Evolutionary conservation across 2,329 filamentous ascomycete species (phyloP), one percentile per base, ranked within the genome.

Genomic region (Aspergillus fumigatiaffinis): DNA sequence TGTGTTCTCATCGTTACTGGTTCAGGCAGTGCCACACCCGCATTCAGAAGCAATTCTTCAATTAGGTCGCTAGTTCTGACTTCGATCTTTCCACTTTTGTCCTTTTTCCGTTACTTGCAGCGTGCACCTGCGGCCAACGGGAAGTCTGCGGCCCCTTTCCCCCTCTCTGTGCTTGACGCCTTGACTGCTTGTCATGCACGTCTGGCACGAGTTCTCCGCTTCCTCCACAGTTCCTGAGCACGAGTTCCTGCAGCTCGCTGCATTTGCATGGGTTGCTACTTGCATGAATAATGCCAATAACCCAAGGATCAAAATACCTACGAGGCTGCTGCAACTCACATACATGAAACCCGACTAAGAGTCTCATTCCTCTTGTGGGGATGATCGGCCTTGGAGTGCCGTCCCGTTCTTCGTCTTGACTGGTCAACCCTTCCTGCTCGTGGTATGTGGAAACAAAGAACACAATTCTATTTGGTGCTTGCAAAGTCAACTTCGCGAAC

Each of bases 351-450:
- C 55, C 44, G 44, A 17, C 44, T 47, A 63, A 61, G 62, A 64
- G 59, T 60, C 60, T 63, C 57, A 63, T 63, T 62, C 60, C 57
- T 61, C 35, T 49, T 54, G 65, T 66, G 65, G 65, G 57, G 65
- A 58, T 56, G 65, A 67, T 67, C 63, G 60, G 60, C 65, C 60
- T 53, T 65, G 61, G 57, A 61, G 47, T 65, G 60, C 64, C 61
- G 62, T 59, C 61, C 61, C 56, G 57, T 52, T 56, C 55, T 53
- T 63, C 54, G 51, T 57, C 47, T 46, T 50, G 44, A 51, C 56
- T 56, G 54, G 53, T 51, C 58, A 58, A 57, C 53, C 60, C 57
- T 53, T 54, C 51, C 62, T 59, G 54, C 59, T 55, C 49, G 41
- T 55, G 54, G 55, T 50, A 57, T 57, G 57, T 46, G 48, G 26